Base-by-base conservation (phyloP, 2,329 filamentous ascomycete genomes). In the Emydomyces testavorans region DNA sequence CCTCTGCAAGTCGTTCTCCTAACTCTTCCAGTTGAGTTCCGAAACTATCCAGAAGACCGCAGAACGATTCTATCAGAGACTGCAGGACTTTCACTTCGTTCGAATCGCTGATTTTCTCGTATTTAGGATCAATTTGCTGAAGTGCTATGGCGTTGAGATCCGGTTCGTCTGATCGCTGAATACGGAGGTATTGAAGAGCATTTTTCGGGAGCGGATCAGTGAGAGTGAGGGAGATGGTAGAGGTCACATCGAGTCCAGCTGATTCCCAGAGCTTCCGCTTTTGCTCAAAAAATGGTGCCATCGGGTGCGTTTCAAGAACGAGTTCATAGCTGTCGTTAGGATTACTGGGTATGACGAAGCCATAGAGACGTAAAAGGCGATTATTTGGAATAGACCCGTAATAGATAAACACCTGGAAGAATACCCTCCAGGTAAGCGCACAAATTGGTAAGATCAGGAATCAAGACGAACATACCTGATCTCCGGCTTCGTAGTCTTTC, bases 271-370 rank as follows among this genome's bases (percentile, higher is more conserved):
- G 58, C 51, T 57, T 63, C 36, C 62, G 54, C 57, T 65, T 65
- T 51, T 58, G 55, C 52, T 62, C 57, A 51, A 59, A 66, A 34
- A 62, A 50, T 42, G 62, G 62, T 32, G 62, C 61, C 53, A 52
- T 51, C 38, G 61, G 57, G 50, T 61, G 58, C 39, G 63, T 66
- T 52, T 58, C 43, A 44, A 66, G 62, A 50, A 65, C 59, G 31
- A 65, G 58, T 41, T 65, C 60, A 56, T 66, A 65, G 55, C 54
- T 63, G 54, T 66, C 59, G 53, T 64, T 58, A 40, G 61, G 61
- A 52, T 64, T 65, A 41, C 49, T 57, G n/a, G 59, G 60, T 45
- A 65, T 44, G 41, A 66, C 57, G 53, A 66, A 66, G 54, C 62
- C 62, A 53, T 65, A 66, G 48, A 66, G 61, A 56, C 62, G 60